These are phyloP conservation scores for Leccinum uliginosum DNA, from an alignment of 768 basidiomycete genomes.

Conservation along the genomic window DNA sequence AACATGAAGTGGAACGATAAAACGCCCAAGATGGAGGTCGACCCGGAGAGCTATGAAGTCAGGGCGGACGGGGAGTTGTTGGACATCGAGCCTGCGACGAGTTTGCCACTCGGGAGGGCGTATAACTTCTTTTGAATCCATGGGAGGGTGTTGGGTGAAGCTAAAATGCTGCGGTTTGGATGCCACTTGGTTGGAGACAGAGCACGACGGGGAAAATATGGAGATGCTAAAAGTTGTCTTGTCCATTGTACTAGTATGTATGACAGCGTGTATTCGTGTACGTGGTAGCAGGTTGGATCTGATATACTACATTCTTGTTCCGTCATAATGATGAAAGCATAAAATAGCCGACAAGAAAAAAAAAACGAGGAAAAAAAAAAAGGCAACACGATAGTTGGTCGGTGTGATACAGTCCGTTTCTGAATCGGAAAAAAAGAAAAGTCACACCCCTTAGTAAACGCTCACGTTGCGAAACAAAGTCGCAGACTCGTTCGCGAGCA, in stretches of 20 bases:
- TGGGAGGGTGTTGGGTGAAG: slow-evolving; percentile 10
- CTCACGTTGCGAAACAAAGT: slow-evolving; percentile 19
- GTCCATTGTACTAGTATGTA: slow-evolving; percentile 7
- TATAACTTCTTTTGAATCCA: slow-evolving; percentile 75
- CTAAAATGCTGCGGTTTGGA: background rate
- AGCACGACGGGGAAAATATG: background rate
- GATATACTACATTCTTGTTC: slow-evolving; percentile 13
- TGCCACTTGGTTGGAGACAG: background rate
- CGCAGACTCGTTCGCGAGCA: slow-evolving; percentile 18
- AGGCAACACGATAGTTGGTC: background rate
- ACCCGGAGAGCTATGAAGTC: slow-evolving; percentile 91
- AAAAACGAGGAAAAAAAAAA: background rate
- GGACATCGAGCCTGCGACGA: slow-evolving; percentile 71
- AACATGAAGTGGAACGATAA: slow-evolving; percentile 92
- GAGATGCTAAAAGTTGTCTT: background rate
- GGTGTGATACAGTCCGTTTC: background rate
- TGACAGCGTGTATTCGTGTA: background rate
- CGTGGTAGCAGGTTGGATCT: background rate
- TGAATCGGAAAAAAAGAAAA: background rate
- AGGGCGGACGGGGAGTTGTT: slow-evolving; percentile 68
- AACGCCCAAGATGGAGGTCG: slow-evolving; percentile 81
- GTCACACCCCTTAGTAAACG: slow-evolving; percentile 13
- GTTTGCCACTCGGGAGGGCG: slow-evolving; percentile 59
- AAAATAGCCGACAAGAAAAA: slow-evolving; percentile 14
- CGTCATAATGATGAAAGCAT: slow-evolving; percentile 19